Conservation (phyloP, 1,284 basidiomycete genomes). For the Tylopilus sp. region DNA sequence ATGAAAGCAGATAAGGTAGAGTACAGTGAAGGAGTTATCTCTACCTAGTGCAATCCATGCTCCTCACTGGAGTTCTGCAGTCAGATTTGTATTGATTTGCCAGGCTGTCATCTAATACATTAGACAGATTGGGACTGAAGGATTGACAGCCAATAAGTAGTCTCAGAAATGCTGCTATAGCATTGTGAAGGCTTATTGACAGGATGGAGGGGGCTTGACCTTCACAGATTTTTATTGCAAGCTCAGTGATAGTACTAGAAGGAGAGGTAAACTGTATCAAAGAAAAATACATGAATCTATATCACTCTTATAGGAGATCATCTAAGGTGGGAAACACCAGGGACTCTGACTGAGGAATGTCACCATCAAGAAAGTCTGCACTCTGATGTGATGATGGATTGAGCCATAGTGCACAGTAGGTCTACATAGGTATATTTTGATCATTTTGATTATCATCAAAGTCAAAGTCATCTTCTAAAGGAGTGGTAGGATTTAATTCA, state of each 20-base stretch:
- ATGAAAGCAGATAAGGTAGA: background rate
- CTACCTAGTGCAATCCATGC: background rate
- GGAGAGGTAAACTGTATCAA: background rate
- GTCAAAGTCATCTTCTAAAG: background rate
- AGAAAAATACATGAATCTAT: background rate
- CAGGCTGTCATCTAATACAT: background rate
- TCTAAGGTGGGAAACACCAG: background rate
- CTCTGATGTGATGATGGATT: background rate
- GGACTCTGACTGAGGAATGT: constrained; percentile 5
- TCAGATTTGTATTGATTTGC: background rate
- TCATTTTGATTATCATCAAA: background rate
- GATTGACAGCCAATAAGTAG: background rate
- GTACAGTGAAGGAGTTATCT: background rate
- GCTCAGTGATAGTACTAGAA: background rate
- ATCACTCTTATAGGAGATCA: background rate
- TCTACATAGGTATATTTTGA: background rate
- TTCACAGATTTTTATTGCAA: background rate
- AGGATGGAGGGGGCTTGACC: background rate
- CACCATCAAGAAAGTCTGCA: background rate
- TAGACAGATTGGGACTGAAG: background rate
- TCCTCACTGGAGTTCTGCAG: background rate
- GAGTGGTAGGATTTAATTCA: background rate
- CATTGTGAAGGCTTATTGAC: background rate
- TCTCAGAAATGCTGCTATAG: background rate
- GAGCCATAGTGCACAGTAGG: background rate